These are phyloP conservation scores for Craterostigma plantagineum DNA, from an alignment of 257 asterid genomes.

Conservation along the genomic window DNA sequence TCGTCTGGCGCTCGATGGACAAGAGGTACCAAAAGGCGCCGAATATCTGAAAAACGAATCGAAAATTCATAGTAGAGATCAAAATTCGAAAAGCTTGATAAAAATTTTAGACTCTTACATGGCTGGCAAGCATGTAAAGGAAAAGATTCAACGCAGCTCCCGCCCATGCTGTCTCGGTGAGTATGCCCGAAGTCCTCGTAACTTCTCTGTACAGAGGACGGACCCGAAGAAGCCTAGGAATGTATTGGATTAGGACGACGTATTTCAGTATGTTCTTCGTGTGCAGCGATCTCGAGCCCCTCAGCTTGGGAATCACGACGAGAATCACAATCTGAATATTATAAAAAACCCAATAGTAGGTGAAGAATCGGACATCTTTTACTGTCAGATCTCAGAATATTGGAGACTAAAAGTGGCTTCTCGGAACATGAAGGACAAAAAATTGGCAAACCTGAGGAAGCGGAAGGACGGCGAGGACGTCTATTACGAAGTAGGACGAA, in stretches of 20 bases:
- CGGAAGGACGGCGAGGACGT: conserved; percentile 92
- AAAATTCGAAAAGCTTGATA: not conserved
- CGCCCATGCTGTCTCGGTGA: conserved; percentile 99
- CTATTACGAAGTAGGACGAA: conserved; percentile 67
- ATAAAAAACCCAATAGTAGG: not conserved
- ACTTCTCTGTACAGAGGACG: conserved; percentile 89
- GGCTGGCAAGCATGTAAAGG: conserved; percentile 99
- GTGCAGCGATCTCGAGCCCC: conserved; percentile 68
- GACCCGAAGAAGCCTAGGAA: conserved; percentile 82
- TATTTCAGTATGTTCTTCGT: conserved; percentile 69
- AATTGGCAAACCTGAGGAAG: conserved; percentile 99
- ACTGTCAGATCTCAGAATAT: too few relatives aligned
- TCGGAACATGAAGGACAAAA: too few relatives aligned
- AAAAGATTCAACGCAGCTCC: conserved; percentile 98
- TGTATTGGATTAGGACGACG: conserved; percentile 71
- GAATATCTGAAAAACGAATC: conserved; percentile 31
- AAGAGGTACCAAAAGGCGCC: conserved; percentile 95
- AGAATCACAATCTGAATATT: conserved; percentile 44
- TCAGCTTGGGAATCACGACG: conserved; percentile 51
- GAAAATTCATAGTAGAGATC: too few relatives aligned
- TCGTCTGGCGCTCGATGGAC: conserved; percentile 82
- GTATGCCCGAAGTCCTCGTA: conserved; percentile 96
- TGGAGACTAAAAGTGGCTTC: too few relatives aligned
- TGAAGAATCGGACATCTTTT: too few relatives aligned
- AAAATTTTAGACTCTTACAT: conserved; percentile 31